Conservation (phyloP, 2,329 filamentous ascomycete genomes). For the Acrocalymma vagum region DNA sequence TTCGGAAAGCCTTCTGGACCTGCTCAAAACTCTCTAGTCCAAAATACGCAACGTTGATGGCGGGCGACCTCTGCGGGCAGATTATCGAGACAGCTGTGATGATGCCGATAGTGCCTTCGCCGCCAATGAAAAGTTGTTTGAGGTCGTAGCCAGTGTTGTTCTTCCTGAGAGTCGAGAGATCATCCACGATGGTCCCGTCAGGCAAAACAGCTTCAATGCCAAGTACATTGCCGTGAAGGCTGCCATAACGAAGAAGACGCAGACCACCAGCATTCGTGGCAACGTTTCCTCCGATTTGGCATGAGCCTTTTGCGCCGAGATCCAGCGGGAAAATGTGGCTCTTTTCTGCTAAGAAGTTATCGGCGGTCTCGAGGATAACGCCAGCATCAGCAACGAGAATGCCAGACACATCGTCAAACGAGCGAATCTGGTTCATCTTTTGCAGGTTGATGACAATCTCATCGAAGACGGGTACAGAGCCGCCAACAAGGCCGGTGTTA, state of each 20-base stretch:
- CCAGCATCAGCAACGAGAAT: conserved; percentile 91
- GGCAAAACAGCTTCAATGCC: conserved; percentile 93
- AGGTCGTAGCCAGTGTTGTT: conserved; percentile 99
- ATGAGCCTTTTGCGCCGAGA: conserved; percentile 96
- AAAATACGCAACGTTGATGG: conserved; percentile 95
- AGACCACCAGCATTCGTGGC: conserved; percentile 95
- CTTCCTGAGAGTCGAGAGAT: conserved; percentile 88
- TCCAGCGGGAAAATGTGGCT: conserved; percentile 94
- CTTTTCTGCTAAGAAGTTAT: conserved; percentile 83
- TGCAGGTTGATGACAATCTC: conserved; percentile 94
- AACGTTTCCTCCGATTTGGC: conserved; percentile 95
- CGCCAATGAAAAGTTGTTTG: conserved; percentile 96
- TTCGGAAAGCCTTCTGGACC: conserved; percentile 83
- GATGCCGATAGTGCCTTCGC: conserved; percentile 93
- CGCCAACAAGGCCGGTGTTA: conserved; percentile 95
- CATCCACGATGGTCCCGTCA: conserved; percentile 90
- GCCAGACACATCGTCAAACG: conserved; percentile 92
- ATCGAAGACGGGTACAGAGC: conserved; percentile 95
- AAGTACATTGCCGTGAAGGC: conserved; percentile 89
- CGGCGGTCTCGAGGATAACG: conserved; percentile 87
- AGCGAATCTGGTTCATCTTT: conserved; percentile 89
- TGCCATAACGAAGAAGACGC: conserved; percentile 89
- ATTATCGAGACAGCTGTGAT: conserved; percentile 90
- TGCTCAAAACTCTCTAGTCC: conserved; percentile 90
- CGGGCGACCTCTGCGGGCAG: conserved; percentile 85